These are phyloP conservation scores for Phaeosphaeriaceae sp. DNA, from an alignment of 2,329 filamentous ascomycete genomes.

Conservation along the genomic window DNA sequence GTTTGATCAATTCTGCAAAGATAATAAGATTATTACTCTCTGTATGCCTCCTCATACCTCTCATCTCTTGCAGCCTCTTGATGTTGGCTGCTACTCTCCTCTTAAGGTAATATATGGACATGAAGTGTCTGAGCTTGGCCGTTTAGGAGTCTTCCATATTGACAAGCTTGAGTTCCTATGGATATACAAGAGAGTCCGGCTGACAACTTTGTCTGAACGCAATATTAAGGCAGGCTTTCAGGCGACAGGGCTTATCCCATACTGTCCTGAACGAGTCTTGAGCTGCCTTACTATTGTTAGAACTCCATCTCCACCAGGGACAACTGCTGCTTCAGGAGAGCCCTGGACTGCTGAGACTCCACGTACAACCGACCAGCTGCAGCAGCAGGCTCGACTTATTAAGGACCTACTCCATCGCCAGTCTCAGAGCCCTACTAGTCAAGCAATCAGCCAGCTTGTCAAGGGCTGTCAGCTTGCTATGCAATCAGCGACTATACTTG, in stretches of 20 bases:
- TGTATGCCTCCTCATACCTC: conserved; percentile 11
- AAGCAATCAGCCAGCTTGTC: conserved; percentile 20
- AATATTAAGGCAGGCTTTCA: conserved; percentile 19
- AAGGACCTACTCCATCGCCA: conserved; percentile 13
- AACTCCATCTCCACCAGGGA: too few relatives aligned
- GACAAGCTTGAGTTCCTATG: conserved; percentile 11
- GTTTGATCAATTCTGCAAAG: conserved; percentile 12
- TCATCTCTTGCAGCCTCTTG: conserved; percentile 11
- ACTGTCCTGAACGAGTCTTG: neutral
- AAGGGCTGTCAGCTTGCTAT: conserved; percentile 15
- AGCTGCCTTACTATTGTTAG: too few relatives aligned
- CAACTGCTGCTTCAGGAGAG: too few relatives aligned
- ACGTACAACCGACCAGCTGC: conserved; percentile 22
- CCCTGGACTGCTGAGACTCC: conserved; percentile 23
- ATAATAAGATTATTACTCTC: conserved; percentile 15
- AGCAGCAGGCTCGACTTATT: conserved; percentile 24
- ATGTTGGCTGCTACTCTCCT: conserved; percentile 14
- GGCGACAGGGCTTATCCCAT: conserved; percentile 7
- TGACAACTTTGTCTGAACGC: conserved; percentile 9
- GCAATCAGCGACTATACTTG: conserved; percentile 7
- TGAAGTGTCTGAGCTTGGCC: conserved; percentile 6
- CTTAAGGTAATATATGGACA: conserved; percentile 15
- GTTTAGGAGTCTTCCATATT: conserved; percentile 8
- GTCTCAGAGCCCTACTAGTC: conserved; percentile 22
- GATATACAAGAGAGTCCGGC: conserved; percentile 5